Evolutionary conservation across 2,329 filamentous ascomycete species (phyloP), one percentile per base, ranked within the genome.

Genomic region (Fusarium tricinctum): DNA sequence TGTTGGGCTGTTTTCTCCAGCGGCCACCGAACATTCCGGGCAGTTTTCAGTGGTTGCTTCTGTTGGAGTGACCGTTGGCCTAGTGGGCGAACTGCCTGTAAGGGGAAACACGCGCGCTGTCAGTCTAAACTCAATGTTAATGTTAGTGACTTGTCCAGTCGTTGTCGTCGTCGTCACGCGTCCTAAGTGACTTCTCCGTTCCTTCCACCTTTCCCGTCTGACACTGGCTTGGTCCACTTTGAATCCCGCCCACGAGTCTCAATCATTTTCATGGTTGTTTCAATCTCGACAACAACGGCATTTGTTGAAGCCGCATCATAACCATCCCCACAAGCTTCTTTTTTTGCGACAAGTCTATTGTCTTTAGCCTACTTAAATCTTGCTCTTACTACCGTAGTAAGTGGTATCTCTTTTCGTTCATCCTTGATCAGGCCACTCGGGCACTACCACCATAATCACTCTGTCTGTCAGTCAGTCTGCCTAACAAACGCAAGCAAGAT

Each of bases 251-350:
- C 26, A 26, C 26, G 8, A 10, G 28, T 66, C 61, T 56, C 49
- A 66, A 12, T 51, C 56, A 63, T 45, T 61, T 58, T 62, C 65
- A 69, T 53, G 23, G 52, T 69, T 69, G 63, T 69, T 69, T 69
- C 66, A 66, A 70, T 69, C 66, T 63, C 49, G 51, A 69, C 40
- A 50, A 42, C 52, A 48, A 44, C 43, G 38, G 42, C 46, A 55
- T 53, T 19, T 45, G 28, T 28, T 55, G 38, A 43, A 66, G 50
- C 20, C 62, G 47, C 61, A 52, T 53, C 55, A 39, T 38, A 44
- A 19, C 19, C 39, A 49, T 62, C 66, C 50, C 57, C 66, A 66
- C 61, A 47, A 42, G 51, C 54, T 57, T 66, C 65, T 47, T 52
- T 55, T 55, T 58, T 30, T 63, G 32, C 48, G 39, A 58, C 59